Conservation (phyloP, 805 yeast genomes). For the Barnettozyma botsteinii region DNA sequence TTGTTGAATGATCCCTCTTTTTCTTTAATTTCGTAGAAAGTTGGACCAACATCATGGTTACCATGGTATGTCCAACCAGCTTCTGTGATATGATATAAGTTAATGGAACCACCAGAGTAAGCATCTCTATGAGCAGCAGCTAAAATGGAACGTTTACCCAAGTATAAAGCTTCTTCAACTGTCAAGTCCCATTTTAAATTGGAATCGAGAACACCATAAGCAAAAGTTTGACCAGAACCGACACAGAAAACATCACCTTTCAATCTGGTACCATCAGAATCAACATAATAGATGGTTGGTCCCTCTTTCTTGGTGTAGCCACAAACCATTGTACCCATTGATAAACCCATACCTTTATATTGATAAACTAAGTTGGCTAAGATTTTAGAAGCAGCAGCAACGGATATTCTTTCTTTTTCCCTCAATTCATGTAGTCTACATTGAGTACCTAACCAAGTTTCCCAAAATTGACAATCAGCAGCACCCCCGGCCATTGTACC, state of each 20-base stretch:
- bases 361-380: slow-evolving; percentile 83
- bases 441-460: slow-evolving; percentile 96
- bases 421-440: slow-evolving; percentile 92
- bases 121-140: slow-evolving; percentile 99
- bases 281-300: slow-evolving; percentile 93
- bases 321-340: slow-evolving; percentile 99
- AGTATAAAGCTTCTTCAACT: slow-evolving; percentile 87
- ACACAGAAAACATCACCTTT: slow-evolving; percentile 95
- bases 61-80: slow-evolving; percentile 96
- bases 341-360: slow-evolving; percentile 96
- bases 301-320: slow-evolving; percentile 95
- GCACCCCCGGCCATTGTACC: slow-evolving; percentile 99
- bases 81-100: slow-evolving; percentile 88
- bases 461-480: slow-evolving; percentile 99
- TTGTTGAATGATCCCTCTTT: slow-evolving; percentile 86
- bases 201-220: slow-evolving; percentile 95
- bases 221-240: slow-evolving; percentile 98
- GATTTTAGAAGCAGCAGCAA: slow-evolving; percentile 95
- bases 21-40: slow-evolving; percentile 88
- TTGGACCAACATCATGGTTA: slow-evolving; percentile 83
- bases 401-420: slow-evolving; percentile 91
- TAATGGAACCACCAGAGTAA: slow-evolving; percentile 93
- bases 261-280: slow-evolving; percentile 93
- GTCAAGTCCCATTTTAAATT: slow-evolving; percentile 87
- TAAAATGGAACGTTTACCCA: slow-evolving; percentile 91